Percentiles rank a stretch among this genome's conserved stretches.
Conservation (phyloP, 1,284 basidiomycete genomes). For the Pholiota adiposa region DNA sequence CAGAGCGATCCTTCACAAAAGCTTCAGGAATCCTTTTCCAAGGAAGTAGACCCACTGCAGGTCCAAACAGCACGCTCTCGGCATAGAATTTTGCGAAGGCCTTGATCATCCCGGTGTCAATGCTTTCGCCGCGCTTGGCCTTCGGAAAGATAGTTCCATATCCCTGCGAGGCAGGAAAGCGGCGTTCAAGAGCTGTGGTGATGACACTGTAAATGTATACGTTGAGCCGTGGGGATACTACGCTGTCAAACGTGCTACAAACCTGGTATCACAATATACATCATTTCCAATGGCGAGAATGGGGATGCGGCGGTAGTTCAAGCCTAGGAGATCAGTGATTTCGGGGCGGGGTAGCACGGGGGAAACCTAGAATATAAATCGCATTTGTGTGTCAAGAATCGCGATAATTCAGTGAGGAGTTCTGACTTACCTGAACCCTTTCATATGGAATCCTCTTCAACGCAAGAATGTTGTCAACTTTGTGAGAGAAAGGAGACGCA, state of each 20-base stretch:
- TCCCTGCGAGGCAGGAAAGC: slow-evolving; percentile 47
- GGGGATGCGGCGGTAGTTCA: slow-evolving; percentile 58
- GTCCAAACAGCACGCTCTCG: slow-evolving; percentile 47
- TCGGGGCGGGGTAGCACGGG: slow-evolving; percentile 56
- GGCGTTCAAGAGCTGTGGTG: slow-evolving; percentile 48
- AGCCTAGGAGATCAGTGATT: slow-evolving; percentile 51
- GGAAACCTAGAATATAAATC: slow-evolving; percentile 42
- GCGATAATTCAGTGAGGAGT: background rate
- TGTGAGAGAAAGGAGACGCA: slow-evolving; percentile 54
- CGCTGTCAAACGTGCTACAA: background rate
- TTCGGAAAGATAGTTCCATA: slow-evolving; percentile 53
- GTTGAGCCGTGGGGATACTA: background rate
- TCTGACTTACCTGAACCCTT: slow-evolving; percentile 46
- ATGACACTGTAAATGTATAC: slow-evolving; percentile 42
- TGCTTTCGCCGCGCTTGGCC: slow-evolving; percentile 40
- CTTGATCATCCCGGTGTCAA: slow-evolving; percentile 51
- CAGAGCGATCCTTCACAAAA: slow-evolving; percentile 54
- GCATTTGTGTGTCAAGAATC: background rate
- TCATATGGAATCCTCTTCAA: slow-evolving; percentile 53
- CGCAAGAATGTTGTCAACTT: slow-evolving; percentile 53
- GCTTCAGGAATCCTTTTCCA: slow-evolving; percentile 50
- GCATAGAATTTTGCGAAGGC: slow-evolving; percentile 49
- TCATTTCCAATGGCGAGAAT: slow-evolving; percentile 62
- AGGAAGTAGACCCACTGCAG: slow-evolving; percentile 43
- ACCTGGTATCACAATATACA: slow-evolving; percentile 56